These are phyloP conservation scores for Cladosporium sphaerospermum DNA, from an alignment of 2,329 filamentous ascomycete genomes.

Conservation along the genomic window DNA sequence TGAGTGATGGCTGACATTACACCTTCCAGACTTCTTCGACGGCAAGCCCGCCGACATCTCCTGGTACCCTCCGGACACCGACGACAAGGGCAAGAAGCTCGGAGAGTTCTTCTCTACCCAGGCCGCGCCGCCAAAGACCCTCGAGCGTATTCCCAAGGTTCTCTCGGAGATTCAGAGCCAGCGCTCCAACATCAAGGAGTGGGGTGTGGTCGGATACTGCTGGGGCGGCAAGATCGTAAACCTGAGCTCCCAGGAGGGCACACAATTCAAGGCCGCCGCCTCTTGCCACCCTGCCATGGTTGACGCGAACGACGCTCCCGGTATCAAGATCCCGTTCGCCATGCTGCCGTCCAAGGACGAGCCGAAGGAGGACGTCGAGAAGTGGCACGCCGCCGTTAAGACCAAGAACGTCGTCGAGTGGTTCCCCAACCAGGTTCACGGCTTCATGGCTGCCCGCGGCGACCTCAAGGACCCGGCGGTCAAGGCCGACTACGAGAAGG, in stretches of 20 bases:
- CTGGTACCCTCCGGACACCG: constrained; percentile 52
- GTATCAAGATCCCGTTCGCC: constrained; percentile 51
- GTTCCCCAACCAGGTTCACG: constrained; percentile 43
- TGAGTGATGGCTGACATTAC: background rate
- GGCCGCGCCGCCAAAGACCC: constrained; percentile 52
- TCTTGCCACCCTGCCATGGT: constrained; percentile 56
- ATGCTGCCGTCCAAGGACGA: constrained; percentile 55
- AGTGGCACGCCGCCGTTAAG: constrained; percentile 45
- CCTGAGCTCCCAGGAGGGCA: constrained; percentile 45
- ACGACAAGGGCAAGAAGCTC: constrained; percentile 55
- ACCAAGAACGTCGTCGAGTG: constrained; percentile 39
- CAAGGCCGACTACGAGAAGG: constrained; percentile 45
- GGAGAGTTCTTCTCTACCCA: constrained; percentile 53
- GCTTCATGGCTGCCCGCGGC: constrained; percentile 30
- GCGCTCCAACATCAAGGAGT: constrained; percentile 44
- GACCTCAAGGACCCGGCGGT: constrained; percentile 44
- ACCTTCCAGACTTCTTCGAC: constrained; percentile 65
- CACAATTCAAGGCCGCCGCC: constrained; percentile 52
- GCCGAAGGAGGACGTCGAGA: constrained; percentile 44
- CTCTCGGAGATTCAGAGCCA: constrained; percentile 49
- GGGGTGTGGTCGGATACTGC: constrained; percentile 57
- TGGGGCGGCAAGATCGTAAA: constrained; percentile 52
- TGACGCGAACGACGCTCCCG: constrained; percentile 50
- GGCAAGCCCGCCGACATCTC: constrained; percentile 61
- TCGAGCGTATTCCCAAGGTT: constrained; percentile 50